Evolutionary conservation across 1,139 yeast species (phyloP).

Genomic region (Candida glucosophila): DNA sequence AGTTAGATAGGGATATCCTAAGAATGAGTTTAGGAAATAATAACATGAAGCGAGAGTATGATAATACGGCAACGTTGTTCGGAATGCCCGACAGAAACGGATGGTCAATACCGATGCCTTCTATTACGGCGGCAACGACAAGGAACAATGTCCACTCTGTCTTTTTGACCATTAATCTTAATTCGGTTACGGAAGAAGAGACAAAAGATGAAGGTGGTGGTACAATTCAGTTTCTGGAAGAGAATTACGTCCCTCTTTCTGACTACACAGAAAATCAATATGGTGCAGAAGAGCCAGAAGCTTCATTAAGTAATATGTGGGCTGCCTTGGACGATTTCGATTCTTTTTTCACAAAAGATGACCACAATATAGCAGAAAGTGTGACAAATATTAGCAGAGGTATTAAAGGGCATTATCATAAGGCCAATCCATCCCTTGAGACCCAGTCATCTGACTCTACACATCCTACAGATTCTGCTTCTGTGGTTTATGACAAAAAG

Average conservation of each 20-base stretch:
- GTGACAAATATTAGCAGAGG: constrained; percentile 2
- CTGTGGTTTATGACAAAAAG: constrained; percentile 71
- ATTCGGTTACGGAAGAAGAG: constrained; percentile 20
- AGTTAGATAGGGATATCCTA: constrained; percentile 82
- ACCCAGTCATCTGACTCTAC: constrained; percentile 45
- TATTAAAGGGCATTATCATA: constrained; percentile 35
- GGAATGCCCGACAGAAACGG: constrained; percentile 98
- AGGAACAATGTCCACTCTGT: constrained; percentile 94
- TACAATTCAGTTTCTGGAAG: constrained; percentile 55
- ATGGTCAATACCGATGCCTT: constrained; percentile 96
- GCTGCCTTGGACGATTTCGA: constrained; percentile 94
- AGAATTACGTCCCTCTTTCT: constrained; percentile 44
- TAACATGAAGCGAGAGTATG: constrained; percentile 71
- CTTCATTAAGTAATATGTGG: constrained; percentile 87
- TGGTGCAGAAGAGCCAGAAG: constrained; percentile 54
- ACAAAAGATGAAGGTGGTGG: constrained; percentile 24
- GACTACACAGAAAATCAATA: constrained; percentile 30
- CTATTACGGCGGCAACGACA: constrained; percentile 78
- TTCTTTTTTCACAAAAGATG: constrained; percentile 78
- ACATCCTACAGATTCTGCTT: constrained; percentile 64
- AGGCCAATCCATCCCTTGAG: no score
- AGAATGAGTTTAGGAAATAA: constrained; percentile 86
- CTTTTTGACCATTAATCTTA: constrained; percentile 66
- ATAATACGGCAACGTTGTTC: constrained; percentile 78
- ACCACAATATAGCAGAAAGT: constrained; percentile 7